Base-by-base conservation (phyloP, 306 rosid genomes). In the Glycine latifolia region DNA sequence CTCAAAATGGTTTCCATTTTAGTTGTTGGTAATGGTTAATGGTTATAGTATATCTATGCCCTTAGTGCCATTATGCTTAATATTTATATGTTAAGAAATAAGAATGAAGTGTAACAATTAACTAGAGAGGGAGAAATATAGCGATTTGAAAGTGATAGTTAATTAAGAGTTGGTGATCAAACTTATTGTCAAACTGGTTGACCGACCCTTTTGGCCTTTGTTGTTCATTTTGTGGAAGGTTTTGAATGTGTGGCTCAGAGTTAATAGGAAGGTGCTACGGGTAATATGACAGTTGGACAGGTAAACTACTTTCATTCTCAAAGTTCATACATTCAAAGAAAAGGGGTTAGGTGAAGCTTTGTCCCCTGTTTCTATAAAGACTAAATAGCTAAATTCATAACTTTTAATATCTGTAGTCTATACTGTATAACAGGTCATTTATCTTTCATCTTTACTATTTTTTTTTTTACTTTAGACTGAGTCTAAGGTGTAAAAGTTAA, bases 121-220 rank as follows among this genome's bases (percentile, higher is more conserved):
- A 6, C 17, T 0, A 47, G 17, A 46, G n/a, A 17, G 71, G 44
- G 44, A n/a, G 66, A 16, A 39, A 66, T 20, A 41, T 61, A 52
- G 71, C 75, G 53, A 56, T 33, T 66, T 67, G 55, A 69, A 13
- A 66, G n/a, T 15, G 16, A 70, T 13, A 0, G 49, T 35, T 14
- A n/a, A 35, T 17, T 33, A 14, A 26, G 44, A 44, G 86, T 82
- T 79, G 89, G 86, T 79, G 58, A 82, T 75, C 86, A 62, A 86
- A 86, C 84, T 79, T 69, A 10, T 50, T 41, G 82, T 67, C 58
- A 37, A 37, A 44, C 8, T 47, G 2, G 58, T 71, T 71, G 79
- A 77, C 75, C 61, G 79, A 77, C 75, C 61, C 61, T 80, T 55
- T 85, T 54, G 10, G 37, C 26, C 12, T 52, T 50, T n/a, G 13